These are phyloP conservation scores for Emmonsiellopsis sp. DNA, from an alignment of 2,329 filamentous ascomycete genomes.

Conservation along the genomic window DNA sequence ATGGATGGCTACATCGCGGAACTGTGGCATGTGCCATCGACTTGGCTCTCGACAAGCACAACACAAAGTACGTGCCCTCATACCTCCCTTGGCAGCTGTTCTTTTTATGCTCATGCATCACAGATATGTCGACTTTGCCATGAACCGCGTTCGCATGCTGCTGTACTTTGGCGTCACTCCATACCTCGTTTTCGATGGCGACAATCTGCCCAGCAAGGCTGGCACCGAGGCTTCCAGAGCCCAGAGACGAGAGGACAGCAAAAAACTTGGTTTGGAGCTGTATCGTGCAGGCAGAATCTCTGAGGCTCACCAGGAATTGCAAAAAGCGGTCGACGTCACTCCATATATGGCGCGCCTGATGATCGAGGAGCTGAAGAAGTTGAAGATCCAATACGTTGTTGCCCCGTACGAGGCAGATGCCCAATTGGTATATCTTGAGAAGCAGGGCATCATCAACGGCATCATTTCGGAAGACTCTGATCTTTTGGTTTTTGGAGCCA, in stretches of 20 bases:
- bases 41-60: slow-evolving; percentile 78
- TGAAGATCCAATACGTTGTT: slow-evolving; percentile 76
- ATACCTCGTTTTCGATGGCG: slow-evolving; percentile 92
- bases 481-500: slow-evolving; percentile 87
- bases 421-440: slow-evolving; percentile 91
- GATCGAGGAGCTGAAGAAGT: slow-evolving; percentile 81
- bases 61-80: slow-evolving; percentile 56
- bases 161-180: slow-evolving; percentile 89
- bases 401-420: slow-evolving; percentile 96
- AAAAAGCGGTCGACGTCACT: slow-evolving; percentile 92
- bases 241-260: slow-evolving; percentile 68
- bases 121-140: slow-evolving; percentile 81
- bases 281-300: slow-evolving; percentile 70
- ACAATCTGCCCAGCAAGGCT: slow-evolving; percentile 87
- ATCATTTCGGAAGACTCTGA: slow-evolving; percentile 97
- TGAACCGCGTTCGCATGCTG: slow-evolving; percentile 88
- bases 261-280: slow-evolving; percentile 64
- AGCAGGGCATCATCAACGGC: slow-evolving; percentile 69
- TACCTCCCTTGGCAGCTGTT: not conserved
- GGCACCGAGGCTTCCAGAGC: slow-evolving; percentile 70
- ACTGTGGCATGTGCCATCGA: slow-evolving; percentile 85
- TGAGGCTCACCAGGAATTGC: slow-evolving; percentile 75
- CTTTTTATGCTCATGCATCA: not conserved
- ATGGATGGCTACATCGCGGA: slow-evolving; percentile 95
- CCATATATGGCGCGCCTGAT: slow-evolving; percentile 88